These are phyloP conservation scores for Aspergillus avenaceus DNA, from an alignment of 495 filamentous ascomycete species.

Conservation along the genomic window DNA sequence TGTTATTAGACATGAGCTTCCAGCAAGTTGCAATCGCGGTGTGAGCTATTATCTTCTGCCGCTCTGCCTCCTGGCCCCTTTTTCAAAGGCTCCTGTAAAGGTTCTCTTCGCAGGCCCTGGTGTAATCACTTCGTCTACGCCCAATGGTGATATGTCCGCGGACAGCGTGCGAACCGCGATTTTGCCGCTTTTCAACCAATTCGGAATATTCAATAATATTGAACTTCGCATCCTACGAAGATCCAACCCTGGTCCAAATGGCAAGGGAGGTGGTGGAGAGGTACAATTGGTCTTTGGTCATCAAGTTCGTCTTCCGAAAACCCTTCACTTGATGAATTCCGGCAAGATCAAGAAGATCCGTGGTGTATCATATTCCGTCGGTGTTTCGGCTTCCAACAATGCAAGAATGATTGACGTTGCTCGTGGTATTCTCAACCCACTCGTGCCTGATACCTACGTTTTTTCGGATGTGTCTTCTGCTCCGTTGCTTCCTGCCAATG, in stretches of 20 bases:
- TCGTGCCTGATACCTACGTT: slow-evolving; percentile 83
- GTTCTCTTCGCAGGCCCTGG: slow-evolving; percentile 85
- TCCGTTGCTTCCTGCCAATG: slow-evolving; percentile 60
- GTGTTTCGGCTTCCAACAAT: slow-evolving; percentile 87
- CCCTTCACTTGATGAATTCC: slow-evolving; percentile 80
- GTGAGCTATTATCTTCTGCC: slow-evolving; percentile 91
- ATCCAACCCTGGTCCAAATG: slow-evolving; percentile 68
- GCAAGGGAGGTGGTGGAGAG: slow-evolving; percentile 79
- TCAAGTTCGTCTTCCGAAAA: slow-evolving; percentile 89
- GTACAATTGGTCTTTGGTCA: slow-evolving; percentile 89
- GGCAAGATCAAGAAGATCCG: slow-evolving; percentile 85
- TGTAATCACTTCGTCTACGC: slow-evolving; percentile 85
- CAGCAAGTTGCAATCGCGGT: slow-evolving; percentile 68
- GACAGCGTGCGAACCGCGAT: slow-evolving; percentile 93
- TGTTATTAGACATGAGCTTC: slow-evolving; percentile 72
- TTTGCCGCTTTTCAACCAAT: slow-evolving; percentile 81
- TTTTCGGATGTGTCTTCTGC: slow-evolving; percentile 72
- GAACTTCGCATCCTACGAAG: slow-evolving; percentile 80
- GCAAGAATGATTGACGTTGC: slow-evolving; percentile 90
- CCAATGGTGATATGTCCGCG: slow-evolving; percentile 76
- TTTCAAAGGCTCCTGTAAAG: slow-evolving; percentile 83
- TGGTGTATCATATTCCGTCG: slow-evolving; percentile 88
- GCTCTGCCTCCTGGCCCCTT: slow-evolving; percentile 86
- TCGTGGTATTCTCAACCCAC: slow-evolving; percentile 78
- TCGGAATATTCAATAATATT: slow-evolving; percentile 82